A percentile compares a stretch with the other conserved stretches of the same genome.
Evolutionary conservation across 306 rosid species (phyloP).

Genomic region (Chamaecrista fasciculata): DNA sequence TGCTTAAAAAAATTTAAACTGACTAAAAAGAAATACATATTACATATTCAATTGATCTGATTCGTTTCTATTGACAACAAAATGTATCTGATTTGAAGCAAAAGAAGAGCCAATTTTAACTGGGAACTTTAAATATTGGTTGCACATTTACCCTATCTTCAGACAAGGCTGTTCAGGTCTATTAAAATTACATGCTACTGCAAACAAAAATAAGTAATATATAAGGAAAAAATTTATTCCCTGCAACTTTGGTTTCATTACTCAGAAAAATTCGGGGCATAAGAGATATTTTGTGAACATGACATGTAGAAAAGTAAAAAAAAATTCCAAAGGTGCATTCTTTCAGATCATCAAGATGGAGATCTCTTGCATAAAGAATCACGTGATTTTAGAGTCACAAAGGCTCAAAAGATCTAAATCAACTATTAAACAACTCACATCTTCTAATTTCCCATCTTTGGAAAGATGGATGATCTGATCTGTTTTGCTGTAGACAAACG

Average conservation of each 20-base stretch:
- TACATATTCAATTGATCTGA: not conserved
- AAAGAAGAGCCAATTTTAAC: constrained; percentile 18
- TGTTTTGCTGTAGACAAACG: constrained; percentile 59
- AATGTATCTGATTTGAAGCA: not conserved
- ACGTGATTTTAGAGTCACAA: not conserved
- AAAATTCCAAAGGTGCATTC: not conserved
- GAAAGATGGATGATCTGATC: constrained; percentile 72
- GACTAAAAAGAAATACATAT: not conserved
- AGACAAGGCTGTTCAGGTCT: constrained; percentile 9
- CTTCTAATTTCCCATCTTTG: constrained; percentile 65
- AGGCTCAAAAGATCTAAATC: constrained; percentile 21
- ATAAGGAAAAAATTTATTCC: not conserved
- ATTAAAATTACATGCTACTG: not conserved
- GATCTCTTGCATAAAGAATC: constrained; percentile 16
- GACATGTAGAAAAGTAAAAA: constrained; percentile 16
- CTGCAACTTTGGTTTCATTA: not conserved
- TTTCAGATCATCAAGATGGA: not conserved
- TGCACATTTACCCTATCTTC: not conserved
- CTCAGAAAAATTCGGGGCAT: not conserved
- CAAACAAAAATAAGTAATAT: not conserved
- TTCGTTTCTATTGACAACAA: not conserved
- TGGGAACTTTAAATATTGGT: constrained; percentile 1
- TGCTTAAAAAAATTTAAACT: constrained; percentile 10
- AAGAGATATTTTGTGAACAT: not conserved
- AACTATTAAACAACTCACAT: constrained; percentile 49